Conservation (phyloP, 140 eudicot genomes). For the Oenanthe javanica region DNA sequence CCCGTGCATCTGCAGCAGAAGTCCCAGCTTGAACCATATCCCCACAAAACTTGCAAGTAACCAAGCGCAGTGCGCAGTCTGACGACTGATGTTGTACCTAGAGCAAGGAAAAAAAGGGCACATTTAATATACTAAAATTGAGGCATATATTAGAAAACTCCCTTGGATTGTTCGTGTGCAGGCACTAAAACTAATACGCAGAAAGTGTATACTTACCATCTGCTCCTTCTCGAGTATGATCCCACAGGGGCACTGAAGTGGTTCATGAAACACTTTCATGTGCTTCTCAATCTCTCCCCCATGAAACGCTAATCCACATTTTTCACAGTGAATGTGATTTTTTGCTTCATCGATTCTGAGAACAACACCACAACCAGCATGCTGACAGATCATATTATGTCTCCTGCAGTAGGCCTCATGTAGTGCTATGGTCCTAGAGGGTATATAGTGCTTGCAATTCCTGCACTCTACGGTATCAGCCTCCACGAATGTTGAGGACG, state of each 20-base stretch:
- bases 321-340: constrained; percentile 77
- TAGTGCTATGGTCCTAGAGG: constrained; percentile 68
- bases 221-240: constrained; percentile 71
- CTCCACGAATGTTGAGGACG: constrained; percentile 33
- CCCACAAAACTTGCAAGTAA: constrained; percentile 90
- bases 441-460: constrained; percentile 80
- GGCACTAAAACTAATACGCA: not conserved
- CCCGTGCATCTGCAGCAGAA: constrained; percentile 66
- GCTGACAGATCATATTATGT: constrained; percentile 68
- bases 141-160: not conserved
- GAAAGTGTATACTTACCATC: constrained; percentile 49
- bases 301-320: constrained; percentile 83
- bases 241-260: constrained; percentile 80
- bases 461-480: constrained; percentile 76
- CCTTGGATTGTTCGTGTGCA: not conserved
- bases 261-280: constrained; percentile 90
- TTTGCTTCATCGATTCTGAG: constrained; percentile 73
- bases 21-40: constrained; percentile 95
- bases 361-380: constrained; percentile 76
- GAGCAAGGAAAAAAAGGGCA: not conserved
- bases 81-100: constrained; percentile 87
- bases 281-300: constrained; percentile 81
- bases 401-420: constrained; percentile 92
- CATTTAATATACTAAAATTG: not conserved
- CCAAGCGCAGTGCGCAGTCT: constrained; percentile 70